Conservation (phyloP, 208 protist genomes). For the Porcisia deanei region DNA sequence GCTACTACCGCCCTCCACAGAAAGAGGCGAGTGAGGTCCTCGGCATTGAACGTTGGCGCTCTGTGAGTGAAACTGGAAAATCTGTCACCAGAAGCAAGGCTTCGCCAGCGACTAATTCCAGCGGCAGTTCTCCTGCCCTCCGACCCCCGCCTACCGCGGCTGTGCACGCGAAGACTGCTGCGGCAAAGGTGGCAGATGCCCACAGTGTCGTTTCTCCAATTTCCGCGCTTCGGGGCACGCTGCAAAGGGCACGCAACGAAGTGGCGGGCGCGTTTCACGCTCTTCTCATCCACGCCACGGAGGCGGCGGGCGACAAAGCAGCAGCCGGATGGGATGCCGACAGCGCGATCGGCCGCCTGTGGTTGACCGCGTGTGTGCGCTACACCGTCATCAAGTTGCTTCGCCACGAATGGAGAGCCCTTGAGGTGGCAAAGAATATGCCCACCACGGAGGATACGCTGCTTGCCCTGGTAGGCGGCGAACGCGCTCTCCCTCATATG, state of each 20-base stretch:
- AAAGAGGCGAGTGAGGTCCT: neutral
- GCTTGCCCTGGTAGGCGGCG: constrained; percentile 10
- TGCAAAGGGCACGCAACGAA: neutral
- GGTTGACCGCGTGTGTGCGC: constrained; percentile 35
- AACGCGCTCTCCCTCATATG: constrained; percentile 6
- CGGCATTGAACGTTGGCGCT: neutral
- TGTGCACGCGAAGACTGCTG: neutral
- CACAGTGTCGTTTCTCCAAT: constrained; percentile 5
- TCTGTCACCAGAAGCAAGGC: neutral
- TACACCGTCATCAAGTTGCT: constrained; percentile 37
- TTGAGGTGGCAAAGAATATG: constrained; percentile 17
- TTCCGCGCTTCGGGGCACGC: neutral
- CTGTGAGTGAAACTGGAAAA: neutral
- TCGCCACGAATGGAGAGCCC: constrained; percentile 27
- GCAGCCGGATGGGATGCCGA: neutral
- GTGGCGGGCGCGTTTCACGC: constrained; percentile 10
- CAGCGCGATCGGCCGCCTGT: constrained; percentile 21
- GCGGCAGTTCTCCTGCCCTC: neutral
- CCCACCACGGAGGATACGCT: constrained; percentile 22
- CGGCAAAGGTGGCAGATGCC: neutral
- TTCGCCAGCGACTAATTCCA: neutral
- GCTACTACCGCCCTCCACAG: constrained; percentile 8
- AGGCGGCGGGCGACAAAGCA: neutral
- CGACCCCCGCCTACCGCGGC: neutral
- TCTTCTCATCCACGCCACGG: neutral